These are phyloP conservation scores for Dictyostelium brefeldianum DNA, from an alignment of 78 protist genomes.

Conservation along the genomic window DNA sequence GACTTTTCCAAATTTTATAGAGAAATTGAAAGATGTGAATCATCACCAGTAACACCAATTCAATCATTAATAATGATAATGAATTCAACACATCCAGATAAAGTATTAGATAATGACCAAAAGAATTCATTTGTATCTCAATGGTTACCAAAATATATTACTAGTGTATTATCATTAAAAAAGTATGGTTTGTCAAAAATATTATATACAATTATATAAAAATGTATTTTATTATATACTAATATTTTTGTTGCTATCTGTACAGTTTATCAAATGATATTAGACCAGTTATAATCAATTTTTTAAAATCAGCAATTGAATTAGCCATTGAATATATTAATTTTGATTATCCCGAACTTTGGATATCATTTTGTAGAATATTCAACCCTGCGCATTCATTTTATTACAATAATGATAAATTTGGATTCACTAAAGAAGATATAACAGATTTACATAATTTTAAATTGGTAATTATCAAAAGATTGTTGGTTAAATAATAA, in stretches of 20 bases:
- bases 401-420: slow-evolving; percentile 35
- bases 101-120: slow-evolving; percentile 4
- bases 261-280: slow-evolving; percentile 10
- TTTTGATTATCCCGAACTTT: slow-evolving; percentile 26
- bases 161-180: slow-evolving; percentile 25
- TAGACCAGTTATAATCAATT: neutral
- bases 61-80: slow-evolving; percentile 4
- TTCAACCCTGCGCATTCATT: slow-evolving; percentile 52
- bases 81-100: neutral
- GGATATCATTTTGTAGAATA: slow-evolving; percentile 33
- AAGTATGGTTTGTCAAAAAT: too few relatives aligned
- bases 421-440: slow-evolving; percentile 1
- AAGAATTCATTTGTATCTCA: neutral
- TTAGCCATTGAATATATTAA: neutral
- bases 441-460: neutral
- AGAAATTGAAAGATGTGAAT: slow-evolving; percentile 29
- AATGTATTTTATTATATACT: too few relatives aligned
- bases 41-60: neutral
- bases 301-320: slow-evolving; percentile 4
- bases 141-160: slow-evolving; percentile 29
- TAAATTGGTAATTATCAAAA: neutral
- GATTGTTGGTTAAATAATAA: neutral
- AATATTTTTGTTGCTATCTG: neutral
- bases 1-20: slow-evolving; percentile 18
- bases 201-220: too few relatives aligned